Base-by-base conservation (phyloP, 2,329 filamentous ascomycete genomes). In the Xylariomycetidae sp. region DNA sequence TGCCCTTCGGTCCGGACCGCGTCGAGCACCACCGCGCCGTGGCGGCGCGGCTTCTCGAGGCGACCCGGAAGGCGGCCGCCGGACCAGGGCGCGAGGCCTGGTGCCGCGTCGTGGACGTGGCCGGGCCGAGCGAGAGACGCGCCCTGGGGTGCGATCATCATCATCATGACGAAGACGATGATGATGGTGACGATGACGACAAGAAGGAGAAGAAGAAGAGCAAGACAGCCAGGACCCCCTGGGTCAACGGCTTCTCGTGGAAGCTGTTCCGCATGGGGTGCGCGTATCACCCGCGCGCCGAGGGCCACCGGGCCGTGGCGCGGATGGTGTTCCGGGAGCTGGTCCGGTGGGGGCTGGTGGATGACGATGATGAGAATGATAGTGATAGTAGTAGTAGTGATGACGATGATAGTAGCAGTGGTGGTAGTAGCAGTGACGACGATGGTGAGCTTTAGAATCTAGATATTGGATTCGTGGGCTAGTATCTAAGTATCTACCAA, bases 191-290 rank as follows among this genome's bases (percentile, higher is more conserved):
- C n/a, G n/a, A n/a, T n/a, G n/a, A n/a, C n/a, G n/a, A n/a, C n/a
- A n/a, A n/a, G n/a, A n/a, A n/a, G n/a, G n/a, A n/a, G n/a, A n/a
- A n/a, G n/a, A n/a, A n/a, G n/a, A n/a, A n/a, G n/a, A n/a, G n/a
- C n/a, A n/a, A n/a, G n/a, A n/a, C n/a, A n/a, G 20, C 48, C 6
- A 28, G 37, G n/a, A 34, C 41, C 5, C 52, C 54, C 6, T 58
- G 55, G 55, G 53, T 58, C 31, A 47, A 42, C 6, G 52, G 48
- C 10, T 57, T 57, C 35, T 38, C 41, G 11, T 51, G 47, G 46
- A 44, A 44, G 29, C 31, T 53, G 11, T 50, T 50, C 27, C 34
- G 37, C 19, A 32, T 31, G 7, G 49, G 51, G 4, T 37, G 43
- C 19, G 50, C 50, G 16, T 58, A 54, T 16, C 55, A 58, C 31